phyloP scores from a whole-genome alignment of 345 rosid genomes.

The Populus davidiana region DNA sequence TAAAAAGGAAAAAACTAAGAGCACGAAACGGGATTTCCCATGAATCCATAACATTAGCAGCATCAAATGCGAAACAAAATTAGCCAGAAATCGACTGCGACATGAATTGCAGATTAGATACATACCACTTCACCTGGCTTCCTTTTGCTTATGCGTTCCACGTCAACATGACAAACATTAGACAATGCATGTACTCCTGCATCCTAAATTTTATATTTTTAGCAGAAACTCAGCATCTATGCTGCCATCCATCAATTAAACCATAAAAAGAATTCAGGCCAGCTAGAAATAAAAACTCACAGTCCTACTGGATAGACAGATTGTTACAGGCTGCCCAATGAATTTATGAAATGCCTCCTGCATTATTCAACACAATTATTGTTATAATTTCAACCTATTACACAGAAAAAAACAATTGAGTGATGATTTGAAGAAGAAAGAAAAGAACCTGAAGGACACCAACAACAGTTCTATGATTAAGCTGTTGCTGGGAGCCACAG shows the following conservation, averaged over 20 bases:
- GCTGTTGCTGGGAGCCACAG: slow-evolving; percentile 83
- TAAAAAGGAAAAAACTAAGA: not conserved
- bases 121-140: slow-evolving; percentile 89
- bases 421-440: not conserved
- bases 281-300: slow-evolving; percentile 36
- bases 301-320: slow-evolving; percentile 78
- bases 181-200: slow-evolving; percentile 95
- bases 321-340: slow-evolving; percentile 77
- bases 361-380: slow-evolving; percentile 5
- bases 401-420: not conserved
- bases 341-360: slow-evolving; percentile 86
- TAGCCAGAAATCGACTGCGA: not conserved
- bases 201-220: slow-evolving; percentile 45
- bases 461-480: slow-evolving; percentile 62
- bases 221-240: slow-evolving; percentile 7
- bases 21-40: not conserved
- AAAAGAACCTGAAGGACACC: slow-evolving; percentile 68
- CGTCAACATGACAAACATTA: slow-evolving; percentile 96
- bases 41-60: not conserved
- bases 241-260: not conserved
- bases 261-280: no score
- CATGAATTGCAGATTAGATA: not conserved
- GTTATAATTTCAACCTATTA: not conserved
- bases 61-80: not conserved
- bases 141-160: slow-evolving; percentile 81